Conservation (phyloP, 2,329 filamentous ascomycete species). For the Dendryphion nanum region DNA sequence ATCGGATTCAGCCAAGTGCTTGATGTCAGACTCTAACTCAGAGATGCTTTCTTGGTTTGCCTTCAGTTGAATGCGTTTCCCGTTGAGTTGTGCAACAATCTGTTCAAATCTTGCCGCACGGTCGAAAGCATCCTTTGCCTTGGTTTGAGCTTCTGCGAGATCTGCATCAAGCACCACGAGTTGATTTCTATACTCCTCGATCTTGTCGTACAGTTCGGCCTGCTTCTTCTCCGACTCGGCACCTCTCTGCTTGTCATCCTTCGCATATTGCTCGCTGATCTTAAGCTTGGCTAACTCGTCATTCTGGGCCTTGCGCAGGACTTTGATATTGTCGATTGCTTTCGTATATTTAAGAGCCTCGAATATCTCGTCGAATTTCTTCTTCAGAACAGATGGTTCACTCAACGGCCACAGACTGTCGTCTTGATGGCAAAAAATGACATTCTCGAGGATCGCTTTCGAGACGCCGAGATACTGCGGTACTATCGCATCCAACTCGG, state of each 20-base stretch:
- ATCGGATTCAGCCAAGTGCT: slow-evolving; percentile 77
- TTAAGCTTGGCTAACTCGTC: slow-evolving; percentile 72
- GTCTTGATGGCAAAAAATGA: slow-evolving; percentile 99
- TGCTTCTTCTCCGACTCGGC: slow-evolving; percentile 58
- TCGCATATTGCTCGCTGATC: slow-evolving; percentile 73
- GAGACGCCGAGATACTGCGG: slow-evolving; percentile 87
- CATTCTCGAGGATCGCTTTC: slow-evolving; percentile 82
- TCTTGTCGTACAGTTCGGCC: slow-evolving; percentile 63
- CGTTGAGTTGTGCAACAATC: slow-evolving; percentile 72
- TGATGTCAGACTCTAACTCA: slow-evolving; percentile 69
- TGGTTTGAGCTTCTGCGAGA: slow-evolving; percentile 39
- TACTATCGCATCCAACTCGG: slow-evolving; percentile 79
- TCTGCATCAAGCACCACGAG: slow-evolving; percentile 31
- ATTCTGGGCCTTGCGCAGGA: slow-evolving; percentile 78
- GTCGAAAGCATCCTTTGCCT: slow-evolving; percentile 66
- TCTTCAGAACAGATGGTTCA: slow-evolving; percentile 81
- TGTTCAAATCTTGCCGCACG: slow-evolving; percentile 71
- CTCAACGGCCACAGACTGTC: slow-evolving; percentile 97
- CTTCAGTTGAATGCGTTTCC: slow-evolving; percentile 71
- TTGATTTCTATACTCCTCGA: slow-evolving; percentile 49
- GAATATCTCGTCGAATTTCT: slow-evolving; percentile 96
- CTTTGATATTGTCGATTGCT: slow-evolving; percentile 91
- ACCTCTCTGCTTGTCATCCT: slow-evolving; percentile 80
- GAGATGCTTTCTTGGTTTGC: slow-evolving; percentile 69
- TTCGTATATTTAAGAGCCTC: slow-evolving; percentile 97